Evolutionary conservation across 2,329 filamentous ascomycete genomes (phyloP).

Genomic region (Fusarium pseudograminearum): DNA sequence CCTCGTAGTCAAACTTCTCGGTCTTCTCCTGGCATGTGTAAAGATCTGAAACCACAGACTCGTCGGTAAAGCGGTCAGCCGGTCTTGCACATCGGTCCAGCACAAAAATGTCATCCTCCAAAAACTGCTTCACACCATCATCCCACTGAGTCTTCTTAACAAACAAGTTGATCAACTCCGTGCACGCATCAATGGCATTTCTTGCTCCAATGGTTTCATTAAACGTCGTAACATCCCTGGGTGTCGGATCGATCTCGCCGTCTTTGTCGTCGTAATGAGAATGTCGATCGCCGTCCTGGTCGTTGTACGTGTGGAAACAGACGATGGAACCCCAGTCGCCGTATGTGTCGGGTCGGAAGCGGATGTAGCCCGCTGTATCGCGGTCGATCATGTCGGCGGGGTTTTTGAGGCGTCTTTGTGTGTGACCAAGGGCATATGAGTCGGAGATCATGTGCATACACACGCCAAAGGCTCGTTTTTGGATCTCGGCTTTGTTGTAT

Average conservation of each 20-base stretch:
- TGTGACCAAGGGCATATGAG: conserved; percentile 34
- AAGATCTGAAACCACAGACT: conserved; percentile 13
- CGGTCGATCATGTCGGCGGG: conserved; percentile 8
- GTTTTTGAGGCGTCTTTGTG: conserved; percentile 21
- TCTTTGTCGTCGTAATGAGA: conserved; percentile 26
- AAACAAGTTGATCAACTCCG: conserved; percentile 16
- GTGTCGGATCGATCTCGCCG: conserved; percentile 12
- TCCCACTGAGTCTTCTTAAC: conserved; percentile 23
- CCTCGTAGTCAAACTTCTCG: conserved; percentile 1
- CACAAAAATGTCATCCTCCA: conserved; percentile 21
- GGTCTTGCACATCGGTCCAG: conserved; percentile 13
- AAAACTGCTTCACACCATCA: conserved; percentile 13
- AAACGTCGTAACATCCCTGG: conserved; percentile 16
- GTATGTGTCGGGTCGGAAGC: conserved; percentile 23
- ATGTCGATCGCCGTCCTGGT: conserved; percentile 25
- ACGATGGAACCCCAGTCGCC: conserved; percentile 26
- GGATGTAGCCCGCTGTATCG: conserved; percentile 24
- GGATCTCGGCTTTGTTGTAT: conserved; percentile 16
- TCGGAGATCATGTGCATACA: conserved; percentile 37
- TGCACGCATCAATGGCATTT: conserved; percentile 18
- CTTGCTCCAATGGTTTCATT: conserved; percentile 27
- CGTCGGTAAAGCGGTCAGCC: conserved; percentile 29
- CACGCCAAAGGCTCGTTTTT: conserved; percentile 23
- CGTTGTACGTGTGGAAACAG: conserved; percentile 25
- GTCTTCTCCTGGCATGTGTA: background rate